Evolutionary conservation across 2,329 filamentous ascomycete species (phyloP), one percentile per base, ranked within the genome.

Genomic region (Cladophialophora psammophila): DNA sequence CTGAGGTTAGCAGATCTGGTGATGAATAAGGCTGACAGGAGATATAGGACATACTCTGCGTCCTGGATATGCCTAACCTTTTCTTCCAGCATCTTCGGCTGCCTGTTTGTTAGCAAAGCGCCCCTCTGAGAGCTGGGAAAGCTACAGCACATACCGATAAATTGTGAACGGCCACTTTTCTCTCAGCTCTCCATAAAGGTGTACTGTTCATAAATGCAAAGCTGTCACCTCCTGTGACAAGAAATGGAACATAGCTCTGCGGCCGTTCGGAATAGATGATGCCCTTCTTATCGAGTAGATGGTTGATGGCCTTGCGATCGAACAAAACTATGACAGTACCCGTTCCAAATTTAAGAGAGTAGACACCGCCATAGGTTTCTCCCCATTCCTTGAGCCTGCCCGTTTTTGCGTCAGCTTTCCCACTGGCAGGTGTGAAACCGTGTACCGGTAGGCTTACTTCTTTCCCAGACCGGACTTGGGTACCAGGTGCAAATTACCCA

Each of bases 131-230:
- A n/a, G n/a, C n/a, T n/a, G n/a, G n/a, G n/a, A n/a, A n/a, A n/a
- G n/a, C n/a, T n/a, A n/a, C n/a, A n/a, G n/a, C n/a, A n/a, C n/a
- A 3, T 59, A 65, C 63, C 31, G 63, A 65, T 3, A 61, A 58
- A 57, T 65, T 65, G 31, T 65, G 63, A 3, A 34, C 56, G 12
- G 63, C 57, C 7, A 65, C 56, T 48, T 65, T 65, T 38, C 63
- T 40, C 52, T 65, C 56, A 13, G 57, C 31, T 57, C 56, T 54
- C 57, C 56, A 60, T 1, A 60, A 35, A 5, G 57, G 42, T 18
- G 57, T 60, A 36, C 45, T 60, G 48, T 65, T 35, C 58, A 61
- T 60, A 18, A 65, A 65, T 12, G 56, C 63, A 34, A 65, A 55
- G 34, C 63, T 65, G 18, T 65, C 63, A 7, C 63, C 63, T 6